Base-by-base conservation (phyloP, 169 alveolate species). In the Babesia sp. region DNA sequence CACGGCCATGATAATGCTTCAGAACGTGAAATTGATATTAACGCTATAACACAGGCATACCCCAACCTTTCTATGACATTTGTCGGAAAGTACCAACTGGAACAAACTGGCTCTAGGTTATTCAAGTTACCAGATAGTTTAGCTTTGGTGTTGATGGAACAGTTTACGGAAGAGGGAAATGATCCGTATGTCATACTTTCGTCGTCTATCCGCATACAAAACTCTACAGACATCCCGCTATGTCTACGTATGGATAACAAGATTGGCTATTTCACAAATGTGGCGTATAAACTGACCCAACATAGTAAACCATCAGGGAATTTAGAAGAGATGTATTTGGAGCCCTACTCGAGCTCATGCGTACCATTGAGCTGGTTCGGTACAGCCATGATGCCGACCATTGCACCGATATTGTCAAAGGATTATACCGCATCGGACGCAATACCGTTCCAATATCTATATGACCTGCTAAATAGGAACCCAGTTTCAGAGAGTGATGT, bases 281-380 rank as follows among this genome's bases (percentile, higher is more conserved):
- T 67, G 33, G 71, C 75, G 53, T 44, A 39, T 20, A 59, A 42
- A 50, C 61, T 73, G 16, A 63, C 66, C 9, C 53, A 73, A 5
- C 50, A 73, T 36, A 20, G 31, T 14, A 18, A 28, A 26, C 48
- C 60, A 0, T 41, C 11, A 8, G 71, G 36, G 3, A n/a, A 36
- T 16, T 26, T 50, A 14, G 50, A 63, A 20, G 78, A 55, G 12
- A 4, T 79, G 55, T 44, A 41, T 28, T 50, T 79, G 11, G 78
- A 79, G 26, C 72, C 77, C 46, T 71, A 20, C 59, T 57, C 87
- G 44, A 71, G 84, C 56, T 51, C 72, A 9, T 33, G 79, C 31
- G 61, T 79, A 11, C 87, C 87, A 5, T 24, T 79, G 33, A 66
- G 81, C 39, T 79, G 87, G 87, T 79, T 59, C 33, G 56, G 68